A percentile compares a stretch with the other conserved stretches of the same genome.
Evolutionary conservation across 1,139 yeast species (phyloP).

Genomic region (Maudiozyma humilis): DNA sequence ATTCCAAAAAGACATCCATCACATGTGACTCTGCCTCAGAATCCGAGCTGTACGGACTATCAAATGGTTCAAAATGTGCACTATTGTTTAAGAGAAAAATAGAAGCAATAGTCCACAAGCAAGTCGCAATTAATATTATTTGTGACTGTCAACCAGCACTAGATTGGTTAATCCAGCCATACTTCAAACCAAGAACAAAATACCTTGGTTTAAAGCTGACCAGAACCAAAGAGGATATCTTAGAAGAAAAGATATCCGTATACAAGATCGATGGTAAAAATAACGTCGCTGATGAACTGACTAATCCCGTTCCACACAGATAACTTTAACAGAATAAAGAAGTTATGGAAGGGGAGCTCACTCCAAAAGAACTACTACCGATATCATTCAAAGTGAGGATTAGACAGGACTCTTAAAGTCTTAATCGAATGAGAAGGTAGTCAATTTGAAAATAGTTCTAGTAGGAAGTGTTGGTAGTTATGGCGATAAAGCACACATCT

Average conservation of each 20-base stretch:
- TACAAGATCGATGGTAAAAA: neutral
- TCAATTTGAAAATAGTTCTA: no score
- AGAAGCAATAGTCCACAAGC: neutral
- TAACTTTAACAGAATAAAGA: neutral
- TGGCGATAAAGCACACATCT: no score
- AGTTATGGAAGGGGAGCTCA: neutral
- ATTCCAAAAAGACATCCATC: neutral
- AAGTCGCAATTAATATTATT: neutral
- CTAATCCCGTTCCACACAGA: neutral
- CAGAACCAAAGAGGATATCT: neutral
- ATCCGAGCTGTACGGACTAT: neutral
- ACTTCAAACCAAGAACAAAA: neutral
- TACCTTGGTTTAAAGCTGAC: neutral
- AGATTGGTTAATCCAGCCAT: neutral
- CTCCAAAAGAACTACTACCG: neutral
- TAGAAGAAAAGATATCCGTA: neutral
- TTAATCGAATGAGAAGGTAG: no score
- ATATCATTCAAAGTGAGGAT: neutral
- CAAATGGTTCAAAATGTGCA: neutral
- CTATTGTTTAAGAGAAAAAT: no score
- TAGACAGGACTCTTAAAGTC: no score
- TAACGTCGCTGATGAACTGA: conserved; percentile 2
- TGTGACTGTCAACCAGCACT: neutral
- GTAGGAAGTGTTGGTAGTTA: no score
- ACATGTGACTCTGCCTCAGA: neutral